Evolutionary conservation across 2,329 filamentous ascomycete genomes (phyloP).

Genomic region (Didymella arachidicola): DNA sequence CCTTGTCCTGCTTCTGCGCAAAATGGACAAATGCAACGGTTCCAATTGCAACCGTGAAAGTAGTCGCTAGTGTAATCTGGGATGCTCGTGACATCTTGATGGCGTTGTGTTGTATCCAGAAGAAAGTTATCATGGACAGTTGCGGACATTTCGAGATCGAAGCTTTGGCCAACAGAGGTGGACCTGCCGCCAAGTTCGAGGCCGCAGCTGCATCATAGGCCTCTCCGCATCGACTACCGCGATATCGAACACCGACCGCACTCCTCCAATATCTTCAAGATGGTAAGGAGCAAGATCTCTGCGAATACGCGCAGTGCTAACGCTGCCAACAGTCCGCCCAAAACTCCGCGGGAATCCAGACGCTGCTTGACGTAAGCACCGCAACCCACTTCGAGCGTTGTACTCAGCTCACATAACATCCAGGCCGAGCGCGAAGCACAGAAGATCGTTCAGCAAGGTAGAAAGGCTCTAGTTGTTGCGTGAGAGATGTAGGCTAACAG

Average conservation of each 20-base stretch:
- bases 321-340: constrained; percentile 78
- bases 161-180: constrained; percentile 41
- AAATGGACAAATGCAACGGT: constrained; percentile 90
- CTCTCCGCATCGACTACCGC: constrained; percentile 31
- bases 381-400: constrained; percentile 35
- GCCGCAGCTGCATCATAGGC: constrained; percentile 34
- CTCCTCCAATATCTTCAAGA: constrained; percentile 28
- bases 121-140: constrained; percentile 15
- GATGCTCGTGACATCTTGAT: constrained; percentile 83
- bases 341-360: constrained; percentile 98
- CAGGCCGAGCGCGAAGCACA: constrained; percentile 97
- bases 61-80: constrained; percentile 82
- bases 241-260: constrained; percentile 30
- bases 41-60: constrained; percentile 75
- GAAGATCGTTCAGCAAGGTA: constrained; percentile 98
- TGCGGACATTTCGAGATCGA: constrained; percentile 30
- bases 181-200: constrained; percentile 33
- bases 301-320: constrained; percentile 30
- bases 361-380: constrained; percentile 88
- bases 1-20: constrained; percentile 82
- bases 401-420: constrained; percentile 49
- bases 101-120: constrained; percentile 3
- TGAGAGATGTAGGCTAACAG: constrained; percentile 26
- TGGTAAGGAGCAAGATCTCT: constrained; percentile 27
- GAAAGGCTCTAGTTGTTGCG: constrained; percentile 10